Base-by-base conservation (phyloP, 2,329 filamentous ascomycete species). In the Macroventuria anomochaeta region DNA sequence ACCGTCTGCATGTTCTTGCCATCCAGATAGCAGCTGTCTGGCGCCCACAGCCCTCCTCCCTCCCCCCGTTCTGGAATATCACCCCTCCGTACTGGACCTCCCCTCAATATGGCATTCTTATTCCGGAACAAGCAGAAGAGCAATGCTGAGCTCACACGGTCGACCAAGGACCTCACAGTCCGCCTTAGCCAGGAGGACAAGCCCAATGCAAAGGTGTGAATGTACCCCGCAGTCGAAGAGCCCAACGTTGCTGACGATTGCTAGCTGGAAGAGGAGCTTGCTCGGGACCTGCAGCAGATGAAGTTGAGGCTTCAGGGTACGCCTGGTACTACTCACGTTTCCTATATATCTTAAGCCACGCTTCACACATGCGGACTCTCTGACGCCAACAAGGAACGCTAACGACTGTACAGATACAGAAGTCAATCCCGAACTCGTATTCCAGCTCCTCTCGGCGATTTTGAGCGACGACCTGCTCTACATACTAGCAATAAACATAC, bases 281-380 rank as follows among this genome's bases (percentile, higher is more conserved):
- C 91, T 41, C 91, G 91, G 71, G 88, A 93, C 64, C 83, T 99
- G 59, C 83, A 84, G 46, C 90, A 96, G 75, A 96, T 97, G 88
- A 97, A 97, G 76, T 80, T 92, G 59, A 86, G 95, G 55, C 85
- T 99, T 12, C 93, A 97, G 80, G 95, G 93, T 62, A 96, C 92
- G 56, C 90, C 91, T 76, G 92, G 92, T 96, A 82, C 54, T 37
- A 23, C 49, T 57, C 20, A 15, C 53, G 2, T 32, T 31, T 40
- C 26, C 17, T 18, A 34, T 6, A 23, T 20, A 2, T 15, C 10
- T 29, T 23, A 2, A 7, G 2, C 3, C 17, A 13, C 12, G 18
- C 33, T n/a, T 23, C 23, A 11, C 17, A 33, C 8, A 8, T 17
- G 31, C n/a, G 10, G 13, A 5, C 8, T 7, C 3, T 2, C 15